Evolutionary conservation across 805 yeast species (phyloP).

Genomic region (Lipomyces kockii): DNA sequence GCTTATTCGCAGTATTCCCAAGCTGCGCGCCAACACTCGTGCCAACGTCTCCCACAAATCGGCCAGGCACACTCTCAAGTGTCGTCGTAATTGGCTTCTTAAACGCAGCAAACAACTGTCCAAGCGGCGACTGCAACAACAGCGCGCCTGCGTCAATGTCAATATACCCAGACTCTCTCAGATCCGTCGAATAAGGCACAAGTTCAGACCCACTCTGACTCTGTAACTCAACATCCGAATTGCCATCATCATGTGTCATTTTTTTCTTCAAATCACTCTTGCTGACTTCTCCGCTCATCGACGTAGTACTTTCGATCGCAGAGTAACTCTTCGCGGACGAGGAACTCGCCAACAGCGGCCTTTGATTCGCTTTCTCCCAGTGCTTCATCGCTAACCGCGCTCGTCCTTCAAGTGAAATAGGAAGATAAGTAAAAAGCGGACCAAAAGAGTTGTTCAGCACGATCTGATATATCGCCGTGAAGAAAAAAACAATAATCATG

Average conservation of each 20-base stretch:
- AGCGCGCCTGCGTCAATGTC: conserved; percentile 1
- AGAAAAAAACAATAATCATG: conserved; percentile 56
- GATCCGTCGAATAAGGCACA: not conserved
- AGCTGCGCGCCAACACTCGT: conserved; percentile 11
- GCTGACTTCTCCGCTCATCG: conserved; percentile 4
- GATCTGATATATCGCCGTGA: conserved; percentile 63
- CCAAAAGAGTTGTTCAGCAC: conserved; percentile 54
- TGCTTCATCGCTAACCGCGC: conserved; percentile 18
- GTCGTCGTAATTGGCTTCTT: conserved; percentile 21
- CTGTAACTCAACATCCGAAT: conserved; percentile 9
- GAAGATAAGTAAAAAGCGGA: conserved; percentile 48
- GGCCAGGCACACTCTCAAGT: conserved; percentile 16
- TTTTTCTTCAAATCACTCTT: conserved; percentile 4
- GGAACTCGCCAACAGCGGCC: conserved; percentile 1
- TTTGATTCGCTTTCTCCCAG: conserved; percentile 9
- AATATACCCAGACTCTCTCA: conserved; percentile 9
- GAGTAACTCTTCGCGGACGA: not conserved
- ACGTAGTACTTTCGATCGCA: not conserved
- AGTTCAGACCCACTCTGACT: not conserved
- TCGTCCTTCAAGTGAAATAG: conserved; percentile 41
- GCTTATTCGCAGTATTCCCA: conserved; percentile 18
- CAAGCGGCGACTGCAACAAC: conserved; percentile 28
- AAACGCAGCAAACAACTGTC: conserved; percentile 16
- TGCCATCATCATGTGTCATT: not conserved
- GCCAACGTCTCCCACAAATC: conserved; percentile 14